phyloP scores from a whole-genome alignment of 495 filamentous ascomycete genomes.

The Trichoderma orchidacearum region DNA sequence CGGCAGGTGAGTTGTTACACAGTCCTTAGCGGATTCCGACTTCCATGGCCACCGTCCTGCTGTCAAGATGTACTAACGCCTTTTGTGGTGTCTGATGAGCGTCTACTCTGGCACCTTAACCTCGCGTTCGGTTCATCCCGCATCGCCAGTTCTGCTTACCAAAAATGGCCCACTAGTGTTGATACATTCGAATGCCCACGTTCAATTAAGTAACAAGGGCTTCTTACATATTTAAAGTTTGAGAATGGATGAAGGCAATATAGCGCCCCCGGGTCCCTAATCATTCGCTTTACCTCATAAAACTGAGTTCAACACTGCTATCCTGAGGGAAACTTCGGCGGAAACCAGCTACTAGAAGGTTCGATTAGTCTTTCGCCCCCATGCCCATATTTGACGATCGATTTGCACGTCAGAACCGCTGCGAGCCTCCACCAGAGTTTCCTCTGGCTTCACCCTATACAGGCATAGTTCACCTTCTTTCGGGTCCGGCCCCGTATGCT shows the following conservation, averaged over 20 bases:
- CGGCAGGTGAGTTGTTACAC: slow-evolving; percentile 50
- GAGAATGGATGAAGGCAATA: slow-evolving; percentile 63
- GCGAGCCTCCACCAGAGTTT: slow-evolving; percentile 63
- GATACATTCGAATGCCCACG: slow-evolving; percentile 54
- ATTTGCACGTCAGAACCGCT: slow-evolving; percentile 66
- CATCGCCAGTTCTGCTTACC: slow-evolving; percentile 57
- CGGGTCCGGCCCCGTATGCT: slow-evolving; percentile 61
- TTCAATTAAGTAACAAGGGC: slow-evolving; percentile 57
- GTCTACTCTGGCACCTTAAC: slow-evolving; percentile 60
- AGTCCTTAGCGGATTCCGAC: slow-evolving; percentile 52
- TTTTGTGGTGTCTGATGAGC: slow-evolving; percentile 60
- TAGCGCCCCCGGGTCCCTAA: slow-evolving; percentile 62
- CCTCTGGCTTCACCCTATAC: slow-evolving; percentile 64
- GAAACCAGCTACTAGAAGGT: slow-evolving; percentile 58
- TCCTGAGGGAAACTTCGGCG: slow-evolving; percentile 65
- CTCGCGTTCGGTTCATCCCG: slow-evolving; percentile 56
- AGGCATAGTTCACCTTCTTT: slow-evolving; percentile 59
- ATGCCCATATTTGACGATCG: slow-evolving; percentile 55
- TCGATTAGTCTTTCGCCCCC: slow-evolving; percentile 56
- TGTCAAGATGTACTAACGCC: slow-evolving; percentile 50
- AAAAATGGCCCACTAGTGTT: slow-evolving; percentile 55
- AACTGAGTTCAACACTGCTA: slow-evolving; percentile 61
- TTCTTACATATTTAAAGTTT: slow-evolving; percentile 70
- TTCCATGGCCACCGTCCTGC: slow-evolving; percentile 51
- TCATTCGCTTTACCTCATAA: slow-evolving; percentile 72